phyloP scores from a whole-genome alignment of 768 basidiomycete genomes.

The Leccinum arenicola region DNA sequence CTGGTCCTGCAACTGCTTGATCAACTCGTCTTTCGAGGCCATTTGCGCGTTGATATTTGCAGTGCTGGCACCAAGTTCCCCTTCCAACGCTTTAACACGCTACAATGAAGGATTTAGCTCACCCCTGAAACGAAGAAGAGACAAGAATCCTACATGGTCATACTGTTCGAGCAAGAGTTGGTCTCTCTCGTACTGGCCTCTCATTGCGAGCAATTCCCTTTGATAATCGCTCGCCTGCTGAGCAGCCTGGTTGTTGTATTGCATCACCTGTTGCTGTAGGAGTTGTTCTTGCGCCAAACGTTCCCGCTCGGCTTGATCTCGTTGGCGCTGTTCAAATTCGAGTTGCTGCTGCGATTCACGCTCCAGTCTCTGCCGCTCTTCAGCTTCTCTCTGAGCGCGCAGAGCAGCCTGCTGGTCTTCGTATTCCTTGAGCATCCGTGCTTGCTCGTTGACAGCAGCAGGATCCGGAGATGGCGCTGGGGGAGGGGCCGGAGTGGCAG shows the following conservation, averaged over 20 bases:
- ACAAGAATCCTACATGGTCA: constrained; percentile 62
- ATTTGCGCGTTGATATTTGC: constrained; percentile 83
- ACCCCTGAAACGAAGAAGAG: not conserved
- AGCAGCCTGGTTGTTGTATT: constrained; percentile 73
- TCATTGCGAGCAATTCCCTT: constrained; percentile 85
- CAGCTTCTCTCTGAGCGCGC: constrained; percentile 75
- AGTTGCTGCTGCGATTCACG: constrained; percentile 73
- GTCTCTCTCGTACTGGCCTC: constrained; percentile 96
- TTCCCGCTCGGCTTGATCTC: constrained; percentile 84
- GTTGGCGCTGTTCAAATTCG: constrained; percentile 89
- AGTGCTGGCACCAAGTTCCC: constrained; percentile 74
- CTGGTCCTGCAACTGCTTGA: constrained; percentile 94
- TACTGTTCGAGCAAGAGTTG: constrained; percentile 98
- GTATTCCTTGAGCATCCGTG: constrained; percentile 91
- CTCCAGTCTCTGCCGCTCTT: constrained; percentile 78
- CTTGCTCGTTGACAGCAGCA: constrained; percentile 83
- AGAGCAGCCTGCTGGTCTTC: constrained; percentile 93
- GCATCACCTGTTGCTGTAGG: constrained; percentile 77
- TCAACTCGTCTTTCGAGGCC: constrained; percentile 89
- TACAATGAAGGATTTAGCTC: constrained; percentile 31
- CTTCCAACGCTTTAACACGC: constrained; percentile 95
- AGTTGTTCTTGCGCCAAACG: constrained; percentile 87
- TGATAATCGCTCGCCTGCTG: constrained; percentile 82
- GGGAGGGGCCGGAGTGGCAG: constrained; percentile 57
- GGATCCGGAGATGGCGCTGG: constrained; percentile 71